Evolutionary conservation across 805 yeast species (phyloP).

Genomic region (Sugiyamaella valdiviana): DNA sequence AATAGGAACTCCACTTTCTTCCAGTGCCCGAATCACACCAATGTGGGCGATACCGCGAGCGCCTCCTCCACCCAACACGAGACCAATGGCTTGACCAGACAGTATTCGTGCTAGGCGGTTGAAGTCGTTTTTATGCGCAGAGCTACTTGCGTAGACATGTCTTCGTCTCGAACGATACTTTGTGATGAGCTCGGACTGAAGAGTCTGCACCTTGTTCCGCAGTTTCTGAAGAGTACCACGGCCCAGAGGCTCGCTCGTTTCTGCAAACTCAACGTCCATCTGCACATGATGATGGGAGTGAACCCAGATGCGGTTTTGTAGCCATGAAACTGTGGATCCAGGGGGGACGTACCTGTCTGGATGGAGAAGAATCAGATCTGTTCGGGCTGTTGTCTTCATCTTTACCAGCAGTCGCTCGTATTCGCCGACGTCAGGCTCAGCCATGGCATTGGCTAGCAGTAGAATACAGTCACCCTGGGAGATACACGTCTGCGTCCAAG

Average conservation of each 20-base stretch:
- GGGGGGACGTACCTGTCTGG: constrained; percentile 76
- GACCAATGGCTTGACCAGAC: constrained; percentile 89
- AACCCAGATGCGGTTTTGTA: constrained; percentile 82
- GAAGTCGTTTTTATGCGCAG: constrained; percentile 78
- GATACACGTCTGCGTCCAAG: constrained; percentile 90
- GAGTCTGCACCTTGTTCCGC: constrained; percentile 29
- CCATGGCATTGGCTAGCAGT: constrained; percentile 75
- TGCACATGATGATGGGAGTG: constrained; percentile 90
- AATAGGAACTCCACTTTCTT: constrained; percentile 87
- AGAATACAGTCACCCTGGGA: constrained; percentile 94
- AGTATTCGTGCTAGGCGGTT: constrained; percentile 80
- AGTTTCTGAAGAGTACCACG: constrained; percentile 18
- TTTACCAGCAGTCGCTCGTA: constrained; percentile 72
- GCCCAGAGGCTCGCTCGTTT: constrained; percentile 6
- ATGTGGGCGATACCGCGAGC: constrained; percentile 91
- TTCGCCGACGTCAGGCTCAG: constrained; percentile 72
- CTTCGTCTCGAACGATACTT: constrained; percentile 24
- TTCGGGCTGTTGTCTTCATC: constrained; percentile 75
- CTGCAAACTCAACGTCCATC: constrained; percentile 36
- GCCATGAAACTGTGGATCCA: constrained; percentile 81
- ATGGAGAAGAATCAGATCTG: constrained; percentile 79
- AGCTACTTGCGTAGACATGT: constrained; percentile 32
- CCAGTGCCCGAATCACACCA: constrained; percentile 86
- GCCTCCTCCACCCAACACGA: constrained; percentile 97
- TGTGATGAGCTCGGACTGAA: constrained; percentile 30